A percentile compares a stretch with the other conserved stretches of the same genome.
Evolutionary conservation across 371 early-diverging fungal genomes (phyloP).

Genomic region (Catenaria anguillulae): DNA sequence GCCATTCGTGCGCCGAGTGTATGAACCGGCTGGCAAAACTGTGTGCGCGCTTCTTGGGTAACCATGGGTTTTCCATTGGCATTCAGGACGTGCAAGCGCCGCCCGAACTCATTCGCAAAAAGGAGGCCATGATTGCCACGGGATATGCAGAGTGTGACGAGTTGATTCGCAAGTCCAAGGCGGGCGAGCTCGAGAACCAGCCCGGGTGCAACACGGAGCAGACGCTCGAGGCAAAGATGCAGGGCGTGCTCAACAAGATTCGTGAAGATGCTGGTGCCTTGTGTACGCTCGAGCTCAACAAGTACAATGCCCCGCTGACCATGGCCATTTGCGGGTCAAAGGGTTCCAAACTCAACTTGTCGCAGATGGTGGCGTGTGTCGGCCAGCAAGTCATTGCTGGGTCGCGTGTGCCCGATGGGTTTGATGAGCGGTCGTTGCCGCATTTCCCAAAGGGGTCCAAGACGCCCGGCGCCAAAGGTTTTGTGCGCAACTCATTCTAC

Average conservation of each 20-base stretch:
- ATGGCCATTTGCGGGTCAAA: slow-evolving; percentile 99
- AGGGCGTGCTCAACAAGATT: slow-evolving; percentile 64
- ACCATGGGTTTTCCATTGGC: slow-evolving; percentile 92
- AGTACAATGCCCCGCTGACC: slow-evolving; percentile 94
- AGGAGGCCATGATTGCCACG: slow-evolving; percentile 84
- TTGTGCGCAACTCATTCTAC: slow-evolving; percentile 97
- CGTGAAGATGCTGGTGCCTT: slow-evolving; percentile 66
- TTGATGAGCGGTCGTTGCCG: slow-evolving; percentile 90
- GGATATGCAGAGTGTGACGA: slow-evolving; percentile 96
- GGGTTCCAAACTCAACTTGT: slow-evolving; percentile 96
- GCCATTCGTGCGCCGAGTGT: slow-evolving; percentile 71
- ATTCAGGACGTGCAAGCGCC: slow-evolving; percentile 97
- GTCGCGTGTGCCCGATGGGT: slow-evolving; percentile 97
- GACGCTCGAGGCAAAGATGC: slow-evolving; percentile 72
- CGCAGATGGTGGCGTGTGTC: slow-evolving; percentile 98
- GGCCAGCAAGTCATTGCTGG: slow-evolving; percentile 99
- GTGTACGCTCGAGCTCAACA: slow-evolving; percentile 81
- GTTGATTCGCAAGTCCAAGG: slow-evolving; percentile 74
- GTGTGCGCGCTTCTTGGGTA: slow-evolving; percentile 90
- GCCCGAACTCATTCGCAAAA: slow-evolving; percentile 54
- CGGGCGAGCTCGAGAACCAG: slow-evolving; percentile 65
- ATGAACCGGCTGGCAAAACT: slow-evolving; percentile 90
- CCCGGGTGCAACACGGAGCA: slow-evolving; percentile 81
- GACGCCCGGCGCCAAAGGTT: slow-evolving; percentile 91
- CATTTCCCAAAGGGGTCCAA: slow-evolving; percentile 98